A percentile compares a stretch with the other conserved stretches of the same genome.
phyloP scores from a whole-genome alignment of 2,329 filamentous ascomycete genomes.

The Tolypocladium cylindrosporum region DNA sequence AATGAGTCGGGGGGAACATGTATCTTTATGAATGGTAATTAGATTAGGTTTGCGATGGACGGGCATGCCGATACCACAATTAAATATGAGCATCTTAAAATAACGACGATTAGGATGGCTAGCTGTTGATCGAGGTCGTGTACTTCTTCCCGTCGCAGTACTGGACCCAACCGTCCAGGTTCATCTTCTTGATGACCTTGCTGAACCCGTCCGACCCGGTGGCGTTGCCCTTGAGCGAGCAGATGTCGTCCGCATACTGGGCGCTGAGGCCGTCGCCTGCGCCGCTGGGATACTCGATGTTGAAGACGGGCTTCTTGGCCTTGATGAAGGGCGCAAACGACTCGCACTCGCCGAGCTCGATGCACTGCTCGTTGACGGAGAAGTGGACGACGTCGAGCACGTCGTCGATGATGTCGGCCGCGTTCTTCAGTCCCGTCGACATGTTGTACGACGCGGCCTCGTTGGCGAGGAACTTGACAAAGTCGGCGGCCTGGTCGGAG shows the following conservation, averaged over 20 bases:
- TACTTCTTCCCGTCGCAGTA: constrained; percentile 34
- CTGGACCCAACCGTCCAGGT: constrained; percentile 52
- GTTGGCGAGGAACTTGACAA: constrained; percentile 47
- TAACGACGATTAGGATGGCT: not conserved
- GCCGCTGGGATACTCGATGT: constrained; percentile 59
- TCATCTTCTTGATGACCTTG: constrained; percentile 56
- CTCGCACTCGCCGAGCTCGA: constrained; percentile 48
- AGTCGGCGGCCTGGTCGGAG: constrained; percentile 43
- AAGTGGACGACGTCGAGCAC: constrained; percentile 46
- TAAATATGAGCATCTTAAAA: no score
- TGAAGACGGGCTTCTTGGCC: constrained; percentile 58
- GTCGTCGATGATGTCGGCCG: constrained; percentile 43
- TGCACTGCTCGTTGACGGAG: constrained; percentile 62
- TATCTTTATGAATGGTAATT: not conserved
- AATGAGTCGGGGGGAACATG: not conserved
- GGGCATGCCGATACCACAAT: not conserved
- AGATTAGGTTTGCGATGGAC: not conserved
- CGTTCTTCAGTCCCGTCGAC: constrained; percentile 60
- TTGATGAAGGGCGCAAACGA: constrained; percentile 47
- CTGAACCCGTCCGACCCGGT: constrained; percentile 42
- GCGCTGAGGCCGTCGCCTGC: constrained; percentile 26
- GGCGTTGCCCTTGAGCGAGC: constrained; percentile 26
- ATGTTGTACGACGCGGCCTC: constrained; percentile 44
- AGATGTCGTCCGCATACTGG: constrained; percentile 28
- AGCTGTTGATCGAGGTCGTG: constrained; percentile 9